phyloP scores from a whole-genome alignment of 495 filamentous ascomycete genomes.

The Penicillium mononematosum region DNA sequence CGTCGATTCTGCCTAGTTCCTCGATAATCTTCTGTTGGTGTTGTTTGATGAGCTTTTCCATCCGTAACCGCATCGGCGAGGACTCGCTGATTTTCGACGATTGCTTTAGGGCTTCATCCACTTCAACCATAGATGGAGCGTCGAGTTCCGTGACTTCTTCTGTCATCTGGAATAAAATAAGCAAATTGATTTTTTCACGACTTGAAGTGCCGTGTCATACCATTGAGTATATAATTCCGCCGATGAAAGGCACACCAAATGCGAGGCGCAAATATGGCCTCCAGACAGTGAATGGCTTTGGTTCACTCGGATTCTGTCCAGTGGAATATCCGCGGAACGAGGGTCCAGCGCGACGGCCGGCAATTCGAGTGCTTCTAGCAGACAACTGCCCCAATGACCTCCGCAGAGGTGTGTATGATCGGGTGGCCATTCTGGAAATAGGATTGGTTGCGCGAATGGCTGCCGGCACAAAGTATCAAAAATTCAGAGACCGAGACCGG shows the following conservation, averaged over 20 bases:
- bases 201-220: conserved; percentile 34
- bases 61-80: conserved; percentile 95
- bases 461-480: conserved; percentile 7
- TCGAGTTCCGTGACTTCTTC: conserved; percentile 54
- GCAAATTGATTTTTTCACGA: conserved; percentile 3
- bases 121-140: conserved; percentile 55
- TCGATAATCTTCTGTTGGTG: conserved; percentile 84
- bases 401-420: conserved; percentile 42
- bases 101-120: conserved; percentile 46
- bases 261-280: conserved; percentile 56
- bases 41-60: conserved; percentile 92
- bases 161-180: conserved; percentile 36
- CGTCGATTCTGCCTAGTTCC: conserved; percentile 78
- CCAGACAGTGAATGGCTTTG: conserved; percentile 45
- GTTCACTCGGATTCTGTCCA: conserved; percentile 23
- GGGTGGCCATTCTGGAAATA: conserved; percentile 36
- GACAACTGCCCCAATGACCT: conserved; percentile 35
- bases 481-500: background rate
- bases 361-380: conserved; percentile 23
- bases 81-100: conserved; percentile 48
- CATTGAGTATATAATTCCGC: conserved; percentile 66
- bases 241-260: conserved; percentile 61
- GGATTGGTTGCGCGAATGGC: conserved; percentile 17
- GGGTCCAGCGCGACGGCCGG: conserved; percentile 19
- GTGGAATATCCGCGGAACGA: conserved; percentile 36